Percentiles rank a stretch among this genome's conserved stretches.
Evolutionary conservation across 805 yeast genomes (phyloP).

Genomic region (Candida alai): DNA sequence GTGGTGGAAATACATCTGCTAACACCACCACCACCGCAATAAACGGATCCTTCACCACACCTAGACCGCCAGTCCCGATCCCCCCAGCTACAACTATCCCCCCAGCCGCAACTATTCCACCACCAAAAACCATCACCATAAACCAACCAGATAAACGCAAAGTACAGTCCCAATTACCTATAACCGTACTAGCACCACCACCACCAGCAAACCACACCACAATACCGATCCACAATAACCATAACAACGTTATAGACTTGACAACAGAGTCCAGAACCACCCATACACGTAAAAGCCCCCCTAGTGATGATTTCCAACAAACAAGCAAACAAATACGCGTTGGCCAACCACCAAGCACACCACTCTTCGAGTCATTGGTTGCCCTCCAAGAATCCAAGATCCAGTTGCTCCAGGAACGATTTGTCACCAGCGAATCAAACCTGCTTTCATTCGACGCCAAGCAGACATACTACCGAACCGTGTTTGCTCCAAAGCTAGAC

Average conservation of each 20-base stretch:
- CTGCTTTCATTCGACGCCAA: constrained; percentile 37
- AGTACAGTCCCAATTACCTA: not conserved
- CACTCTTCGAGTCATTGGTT: constrained; percentile 4
- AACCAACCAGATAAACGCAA: not conserved
- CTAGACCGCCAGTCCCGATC: no score
- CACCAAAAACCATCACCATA: no score
- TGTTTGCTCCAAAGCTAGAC: constrained; percentile 23
- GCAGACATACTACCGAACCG: constrained; percentile 20
- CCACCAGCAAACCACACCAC: no score
- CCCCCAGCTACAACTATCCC: no score
- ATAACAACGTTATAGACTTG: no score
- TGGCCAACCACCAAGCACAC: not conserved
- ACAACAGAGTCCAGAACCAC: not conserved
- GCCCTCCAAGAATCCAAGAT: constrained; percentile 20
- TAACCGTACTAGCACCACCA: no score
- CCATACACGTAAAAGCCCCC: not conserved
- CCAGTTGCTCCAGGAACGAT: constrained; percentile 25
- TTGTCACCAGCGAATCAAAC: constrained; percentile 31
- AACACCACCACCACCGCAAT: no score
- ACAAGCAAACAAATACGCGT: not conserved
- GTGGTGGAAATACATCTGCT: no score
- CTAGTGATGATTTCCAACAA: not conserved
- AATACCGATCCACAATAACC: no score
- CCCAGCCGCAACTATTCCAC: not conserved
- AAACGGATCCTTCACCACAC: no score